These are phyloP conservation scores for Dimocarpus longan DNA, from an alignment of 345 rosid genomes.

Conservation along the genomic window DNA sequence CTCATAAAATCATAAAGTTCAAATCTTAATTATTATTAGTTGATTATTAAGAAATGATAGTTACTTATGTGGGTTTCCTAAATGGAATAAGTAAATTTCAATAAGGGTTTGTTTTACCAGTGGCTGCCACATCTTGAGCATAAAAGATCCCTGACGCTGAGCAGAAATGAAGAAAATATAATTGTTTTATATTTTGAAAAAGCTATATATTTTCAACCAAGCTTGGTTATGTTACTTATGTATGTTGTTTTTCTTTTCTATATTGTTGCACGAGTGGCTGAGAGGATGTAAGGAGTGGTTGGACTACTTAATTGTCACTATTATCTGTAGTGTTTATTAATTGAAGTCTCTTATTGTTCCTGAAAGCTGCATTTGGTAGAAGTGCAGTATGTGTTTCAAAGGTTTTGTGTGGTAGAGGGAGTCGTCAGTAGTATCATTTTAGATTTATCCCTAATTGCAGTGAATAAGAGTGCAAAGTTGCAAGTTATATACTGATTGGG, in stretches of 20 bases:
- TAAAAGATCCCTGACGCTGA: too few species aligned
- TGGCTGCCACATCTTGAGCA: background rate
- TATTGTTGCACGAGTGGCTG: too few species aligned
- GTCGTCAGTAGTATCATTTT: background rate
- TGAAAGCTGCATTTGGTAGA: background rate
- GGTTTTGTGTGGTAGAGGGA: background rate
- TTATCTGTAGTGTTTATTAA: too few species aligned
- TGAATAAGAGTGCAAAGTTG: background rate
- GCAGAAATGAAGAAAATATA: background rate
- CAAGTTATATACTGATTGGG: conserved; percentile 1
- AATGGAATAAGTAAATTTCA: background rate
- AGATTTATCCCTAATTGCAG: background rate
- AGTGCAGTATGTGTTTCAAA: background rate
- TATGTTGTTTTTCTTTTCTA: too few species aligned
- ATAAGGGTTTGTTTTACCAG: background rate
- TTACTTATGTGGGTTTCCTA: background rate
- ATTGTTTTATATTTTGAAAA: background rate
- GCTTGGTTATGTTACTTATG: too few species aligned
- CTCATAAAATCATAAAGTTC: background rate
- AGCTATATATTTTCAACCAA: background rate
- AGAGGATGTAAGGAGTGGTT: too few species aligned
- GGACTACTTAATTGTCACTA: too few species aligned
- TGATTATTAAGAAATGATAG: background rate
- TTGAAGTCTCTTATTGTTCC: background rate
- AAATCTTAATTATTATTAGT: background rate